Percentiles rank a stretch among this genome's conserved stretches.
phyloP scores from a whole-genome alignment of 164 flowering plant genomes.

The Liquidambar formosana region DNA sequence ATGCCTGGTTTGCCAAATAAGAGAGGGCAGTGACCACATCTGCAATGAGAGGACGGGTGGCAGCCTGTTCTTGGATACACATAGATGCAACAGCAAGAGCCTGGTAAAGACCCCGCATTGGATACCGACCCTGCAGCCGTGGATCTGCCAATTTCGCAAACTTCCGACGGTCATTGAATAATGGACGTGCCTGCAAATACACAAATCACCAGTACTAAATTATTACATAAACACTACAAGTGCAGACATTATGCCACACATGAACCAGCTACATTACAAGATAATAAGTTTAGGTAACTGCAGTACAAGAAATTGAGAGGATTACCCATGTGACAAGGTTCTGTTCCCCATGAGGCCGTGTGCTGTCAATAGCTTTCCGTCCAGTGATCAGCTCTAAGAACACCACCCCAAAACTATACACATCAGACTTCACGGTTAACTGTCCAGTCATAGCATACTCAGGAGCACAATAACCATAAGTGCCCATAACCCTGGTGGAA shows the following conservation, averaged over 20 bases:
- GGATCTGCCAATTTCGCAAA: slow-evolving; percentile 63
- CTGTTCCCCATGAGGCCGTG: slow-evolving; percentile 44
- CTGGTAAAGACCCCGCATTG: slow-evolving; percentile 62
- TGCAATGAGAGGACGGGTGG: slow-evolving; percentile 59
- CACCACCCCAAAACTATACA: slow-evolving; percentile 58
- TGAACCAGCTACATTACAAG: not conserved
- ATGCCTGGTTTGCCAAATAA: slow-evolving; percentile 54
- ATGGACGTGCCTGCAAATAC: slow-evolving; percentile 56
- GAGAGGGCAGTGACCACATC: slow-evolving; percentile 70
- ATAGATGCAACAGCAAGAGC: slow-evolving; percentile 70
- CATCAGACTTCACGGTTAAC: slow-evolving; percentile 55
- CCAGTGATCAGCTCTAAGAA: slow-evolving; percentile 57
- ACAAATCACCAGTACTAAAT: slow-evolving; percentile 1
- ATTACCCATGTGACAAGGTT: slow-evolving; percentile 58
- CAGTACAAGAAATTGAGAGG: not conserved
- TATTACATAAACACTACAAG: not conserved
- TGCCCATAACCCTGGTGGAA: slow-evolving; percentile 60
- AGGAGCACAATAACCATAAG: slow-evolving; percentile 61
- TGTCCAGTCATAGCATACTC: slow-evolving; percentile 65
- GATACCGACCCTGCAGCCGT: slow-evolving; percentile 50
- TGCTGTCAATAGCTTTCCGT: slow-evolving; percentile 50
- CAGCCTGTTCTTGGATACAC: slow-evolving; percentile 74
- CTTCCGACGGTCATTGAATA: slow-evolving; percentile 58
- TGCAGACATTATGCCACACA: not conserved
- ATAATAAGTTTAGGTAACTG: not conserved